Base-by-base conservation (phyloP, 2,329 filamentous ascomycete genomes). In the Fusarium bactridioides region DNA sequence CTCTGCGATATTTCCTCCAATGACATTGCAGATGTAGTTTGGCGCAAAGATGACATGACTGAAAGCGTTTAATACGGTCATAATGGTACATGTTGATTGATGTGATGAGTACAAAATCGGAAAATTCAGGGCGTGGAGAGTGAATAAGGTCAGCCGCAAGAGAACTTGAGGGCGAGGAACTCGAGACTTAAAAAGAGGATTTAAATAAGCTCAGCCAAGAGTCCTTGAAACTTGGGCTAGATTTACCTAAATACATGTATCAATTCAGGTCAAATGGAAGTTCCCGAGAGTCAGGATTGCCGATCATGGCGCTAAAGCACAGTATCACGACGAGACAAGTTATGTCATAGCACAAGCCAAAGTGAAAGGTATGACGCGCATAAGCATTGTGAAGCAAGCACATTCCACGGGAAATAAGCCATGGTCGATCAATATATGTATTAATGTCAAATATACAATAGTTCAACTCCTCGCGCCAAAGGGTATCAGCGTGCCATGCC, bases 401-500 rank as follows among this genome's bases (percentile, higher is more conserved):
- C 15, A 58, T 50, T 41, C 29, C 64, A 69, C 48, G 54, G 38
- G 54, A 19, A 38, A 53, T 21, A 50, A 45, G 12, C 53, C 48
- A 64, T 69, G 21, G 23, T 37, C 41, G 19, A n/a, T 51, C 38
- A 40, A 29, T 56, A 21, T 21, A 43, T 47, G 5, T n/a, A 40
- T 10, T 38, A 53, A 41, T 44, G 23, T 43, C 23, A 25, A 38
- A 15, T 44, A 43, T 55, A 65, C 47, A 41, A 21, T 45, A 48
- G 13, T 50, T 40, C 37, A 67, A 51, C 70, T 72, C 70, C 70
- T 66, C 56, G 53, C 70, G 53, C 70, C 69, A 62, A 69, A 45
- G 70, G 70, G 69, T 72, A 72, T 72, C 48, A 72, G 70, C 57
- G 27, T 50, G 44, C 43, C 40, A 56, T 67, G 43, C 55, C 54